phyloP scores from a whole-genome alignment of 2,329 filamentous ascomycete genomes.

The Chrysosporium queenslandicum region DNA sequence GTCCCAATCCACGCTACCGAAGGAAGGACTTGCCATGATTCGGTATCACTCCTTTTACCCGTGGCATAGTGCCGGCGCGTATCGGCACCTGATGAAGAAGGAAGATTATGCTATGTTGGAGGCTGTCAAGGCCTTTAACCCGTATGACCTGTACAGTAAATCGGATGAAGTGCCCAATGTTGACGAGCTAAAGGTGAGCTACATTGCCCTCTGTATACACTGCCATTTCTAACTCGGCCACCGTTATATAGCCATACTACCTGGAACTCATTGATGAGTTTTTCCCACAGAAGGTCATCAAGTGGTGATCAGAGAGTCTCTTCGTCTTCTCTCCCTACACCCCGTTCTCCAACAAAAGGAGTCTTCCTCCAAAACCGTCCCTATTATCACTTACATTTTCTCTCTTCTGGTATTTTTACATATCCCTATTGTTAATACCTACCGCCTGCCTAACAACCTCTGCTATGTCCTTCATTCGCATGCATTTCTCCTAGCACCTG shows the following conservation, averaged over 20 bases:
- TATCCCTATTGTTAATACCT: too few relatives aligned
- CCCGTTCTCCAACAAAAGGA: too few relatives aligned
- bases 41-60: conserved; percentile 89
- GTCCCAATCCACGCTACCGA: conserved; percentile 66
- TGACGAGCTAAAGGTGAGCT: conserved; percentile 60
- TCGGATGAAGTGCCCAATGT: conserved; percentile 68
- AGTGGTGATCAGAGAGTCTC: conserved; percentile 45
- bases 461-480: too few relatives aligned
- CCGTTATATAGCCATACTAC: conserved; percentile 13
- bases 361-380: too few relatives aligned
- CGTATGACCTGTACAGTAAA: conserved; percentile 89
- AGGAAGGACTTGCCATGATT: conserved; percentile 83
- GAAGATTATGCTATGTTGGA: conserved; percentile 70
- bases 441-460: too few relatives aligned
- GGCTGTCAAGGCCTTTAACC: conserved; percentile 79
- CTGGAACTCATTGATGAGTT: conserved; percentile 59
- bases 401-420: too few relatives aligned
- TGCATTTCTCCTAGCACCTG: too few relatives aligned
- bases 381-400: too few relatives aligned
- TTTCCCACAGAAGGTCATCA: conserved; percentile 53
- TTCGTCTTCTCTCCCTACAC: too few relatives aligned
- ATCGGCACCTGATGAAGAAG: conserved; percentile 70
- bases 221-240: not conserved
- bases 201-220: conserved; percentile 12
- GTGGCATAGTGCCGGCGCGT: conserved; percentile 76